Percentiles rank a stretch among this genome's conserved stretches.
These are phyloP conservation scores for Conringia planisiliqua DNA, from an alignment of 345 rosid genomes.

Conservation along the genomic window DNA sequence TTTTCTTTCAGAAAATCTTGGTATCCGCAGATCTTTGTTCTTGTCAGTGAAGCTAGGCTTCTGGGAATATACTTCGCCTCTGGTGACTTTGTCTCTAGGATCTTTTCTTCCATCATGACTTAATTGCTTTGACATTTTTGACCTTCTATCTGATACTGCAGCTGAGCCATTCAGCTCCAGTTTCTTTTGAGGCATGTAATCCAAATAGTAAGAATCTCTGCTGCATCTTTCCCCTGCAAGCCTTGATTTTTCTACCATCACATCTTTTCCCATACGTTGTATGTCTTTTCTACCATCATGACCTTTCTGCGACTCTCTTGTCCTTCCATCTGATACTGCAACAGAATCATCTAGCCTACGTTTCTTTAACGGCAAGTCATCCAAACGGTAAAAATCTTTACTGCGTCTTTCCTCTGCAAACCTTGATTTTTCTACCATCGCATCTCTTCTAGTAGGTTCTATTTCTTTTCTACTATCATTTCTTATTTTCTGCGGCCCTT, in stretches of 20 bases:
- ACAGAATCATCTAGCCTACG: conserved; percentile 35
- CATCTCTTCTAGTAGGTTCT: neutral
- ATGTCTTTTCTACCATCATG: neutral
- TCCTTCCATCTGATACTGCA: conserved; percentile 22
- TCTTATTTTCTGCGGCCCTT: conserved; percentile 17
- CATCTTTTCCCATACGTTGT: neutral
- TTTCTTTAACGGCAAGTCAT: conserved; percentile 41
- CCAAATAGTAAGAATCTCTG: conserved; percentile 29
- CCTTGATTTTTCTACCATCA: conserved; percentile 2
- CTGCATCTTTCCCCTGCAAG: neutral
- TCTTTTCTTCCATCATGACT: neutral
- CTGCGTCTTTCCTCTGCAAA: neutral
- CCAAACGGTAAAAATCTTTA: conserved; percentile 31
- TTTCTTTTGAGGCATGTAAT: conserved; percentile 42
- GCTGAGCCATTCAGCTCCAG: conserved; percentile 35
- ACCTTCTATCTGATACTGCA: conserved; percentile 21
- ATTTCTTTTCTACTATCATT: neutral
- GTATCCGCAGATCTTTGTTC: conserved; percentile 17
- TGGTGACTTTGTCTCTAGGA: neutral
- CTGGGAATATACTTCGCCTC: neutral
- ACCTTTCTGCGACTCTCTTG: conserved; percentile 18
- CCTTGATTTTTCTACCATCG: neutral
- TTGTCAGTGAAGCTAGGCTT: conserved; percentile 4
- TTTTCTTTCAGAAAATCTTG: neutral
- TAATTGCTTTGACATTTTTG: conserved; percentile 13